phyloP scores from a whole-genome alignment of 805 yeast species.

The Candida loeiensis region DNA sequence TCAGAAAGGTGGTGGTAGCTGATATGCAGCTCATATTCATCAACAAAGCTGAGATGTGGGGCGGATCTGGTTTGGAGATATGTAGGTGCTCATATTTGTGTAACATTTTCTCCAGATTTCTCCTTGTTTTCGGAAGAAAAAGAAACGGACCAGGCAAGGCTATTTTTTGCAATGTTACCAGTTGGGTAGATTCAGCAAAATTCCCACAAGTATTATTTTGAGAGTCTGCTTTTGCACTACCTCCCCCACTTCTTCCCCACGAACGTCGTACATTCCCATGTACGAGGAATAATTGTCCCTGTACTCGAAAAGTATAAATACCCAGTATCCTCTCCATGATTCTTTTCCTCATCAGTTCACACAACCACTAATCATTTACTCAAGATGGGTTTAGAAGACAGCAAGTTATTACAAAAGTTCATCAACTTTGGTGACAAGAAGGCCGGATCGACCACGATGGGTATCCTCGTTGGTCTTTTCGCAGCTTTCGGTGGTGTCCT shows the following conservation, averaged over 20 bases:
- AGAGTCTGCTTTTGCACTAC: not conserved
- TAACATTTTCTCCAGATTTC: slow-evolving; percentile 1
- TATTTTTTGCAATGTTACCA: not conserved
- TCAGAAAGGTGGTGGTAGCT: no score
- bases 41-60: no score
- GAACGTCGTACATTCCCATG: no score
- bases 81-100: not conserved
- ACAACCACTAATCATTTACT: slow-evolving; percentile 2
- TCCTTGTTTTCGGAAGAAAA: not conserved
- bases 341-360: not conserved
- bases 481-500: slow-evolving; percentile 43
- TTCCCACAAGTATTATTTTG: slow-evolving; percentile 1
- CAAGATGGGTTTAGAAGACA: slow-evolving; percentile 40
- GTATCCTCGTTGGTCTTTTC: slow-evolving; percentile 37
- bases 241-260: slow-evolving; percentile 5
- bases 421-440: slow-evolving; percentile 45
- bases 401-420: slow-evolving; percentile 27
- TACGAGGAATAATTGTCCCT: not conserved
- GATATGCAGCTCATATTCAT: no score
- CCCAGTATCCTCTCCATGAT: not conserved
- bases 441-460: slow-evolving; percentile 43
- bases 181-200: not conserved
- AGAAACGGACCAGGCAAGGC: not conserved
- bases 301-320: not conserved
- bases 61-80: no score